Evolutionary conservation across 257 asterid genomes (phyloP).

Genomic region (Jacaranda mimosifolia): DNA sequence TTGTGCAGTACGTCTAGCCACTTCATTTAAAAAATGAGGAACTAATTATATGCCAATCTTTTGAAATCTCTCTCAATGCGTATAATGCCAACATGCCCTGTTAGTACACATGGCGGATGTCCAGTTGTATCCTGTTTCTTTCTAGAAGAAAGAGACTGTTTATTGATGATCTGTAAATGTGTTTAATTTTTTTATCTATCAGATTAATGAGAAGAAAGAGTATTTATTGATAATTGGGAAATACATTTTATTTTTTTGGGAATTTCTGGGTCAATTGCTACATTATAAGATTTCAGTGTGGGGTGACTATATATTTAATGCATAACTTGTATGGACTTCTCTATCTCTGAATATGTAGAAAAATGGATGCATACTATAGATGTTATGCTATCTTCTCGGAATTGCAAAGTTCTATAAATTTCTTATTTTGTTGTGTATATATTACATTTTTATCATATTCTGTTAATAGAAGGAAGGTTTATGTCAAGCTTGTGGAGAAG

Average conservation of each 20-base stretch:
- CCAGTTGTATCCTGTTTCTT: slow-evolving; percentile 1
- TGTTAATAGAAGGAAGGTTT: slow-evolving; percentile 71
- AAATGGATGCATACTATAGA: background rate
- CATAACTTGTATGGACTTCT: slow-evolving; percentile 17
- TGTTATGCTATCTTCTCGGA: background rate
- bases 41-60: slow-evolving; percentile 3
- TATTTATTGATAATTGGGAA: slow-evolving; percentile 1
- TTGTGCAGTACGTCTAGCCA: background rate
- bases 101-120: slow-evolving; percentile 31
- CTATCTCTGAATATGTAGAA: background rate
- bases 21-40: slow-evolving; percentile 24
- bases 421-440: slow-evolving; percentile 24
- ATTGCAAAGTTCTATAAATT: slow-evolving; percentile 10
- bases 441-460: slow-evolving; percentile 1
- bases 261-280: slow-evolving; percentile 30
- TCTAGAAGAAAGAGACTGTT: slow-evolving; percentile 7
- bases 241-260: slow-evolving; percentile 15
- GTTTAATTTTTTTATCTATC: background rate
- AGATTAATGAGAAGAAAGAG: background rate
- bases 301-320: slow-evolving; percentile 2
- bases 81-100: slow-evolving; percentile 26
- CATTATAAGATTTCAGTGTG: slow-evolving; percentile 10
- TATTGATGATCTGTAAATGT: background rate
- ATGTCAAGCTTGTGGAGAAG: slow-evolving; percentile 84
- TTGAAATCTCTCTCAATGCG: slow-evolving; percentile 3